Conservation (phyloP, 768 basidiomycete genomes). For the Galerina marginata region DNA sequence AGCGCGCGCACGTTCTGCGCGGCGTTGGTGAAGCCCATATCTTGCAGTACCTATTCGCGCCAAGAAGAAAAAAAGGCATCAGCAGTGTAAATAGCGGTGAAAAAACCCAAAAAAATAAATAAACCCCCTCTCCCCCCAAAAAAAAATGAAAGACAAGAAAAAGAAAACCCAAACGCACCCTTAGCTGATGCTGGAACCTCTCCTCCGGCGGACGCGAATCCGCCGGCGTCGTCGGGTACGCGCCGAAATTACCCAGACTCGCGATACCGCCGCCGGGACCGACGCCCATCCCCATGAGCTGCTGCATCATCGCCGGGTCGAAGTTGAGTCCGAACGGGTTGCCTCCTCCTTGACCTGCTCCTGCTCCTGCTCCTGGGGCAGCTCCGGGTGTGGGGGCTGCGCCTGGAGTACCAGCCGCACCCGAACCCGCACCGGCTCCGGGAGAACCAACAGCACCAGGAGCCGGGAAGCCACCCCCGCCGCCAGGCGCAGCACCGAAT, state of each 20-base stretch:
- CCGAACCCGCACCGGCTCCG: no score
- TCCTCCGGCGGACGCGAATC: slow-evolving; percentile 87
- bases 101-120: not conserved
- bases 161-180: slow-evolving; percentile 48
- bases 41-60: slow-evolving; percentile 76
- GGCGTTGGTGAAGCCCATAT: slow-evolving; percentile 94
- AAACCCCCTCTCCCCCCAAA: no score
- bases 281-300: slow-evolving; percentile 40
- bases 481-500: slow-evolving; percentile 16
- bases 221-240: slow-evolving; percentile 53
- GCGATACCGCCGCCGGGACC: slow-evolving; percentile 35
- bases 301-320: slow-evolving; percentile 50
- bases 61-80: not conserved
- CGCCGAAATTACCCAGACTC: slow-evolving; percentile 28
- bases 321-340: slow-evolving; percentile 36
- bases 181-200: slow-evolving; percentile 86
- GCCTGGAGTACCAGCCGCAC: not conserved
- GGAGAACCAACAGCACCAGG: no score
- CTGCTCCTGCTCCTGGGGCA: slow-evolving; percentile 25
- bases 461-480: not conserved
- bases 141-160: not conserved
- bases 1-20: slow-evolving; percentile 89
- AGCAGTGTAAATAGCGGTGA: not conserved
- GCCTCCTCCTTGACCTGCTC: slow-evolving; percentile 26
- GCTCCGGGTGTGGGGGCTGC: slow-evolving; percentile 20